Base-by-base conservation (phyloP, 192 early-diverging fungal genomes). In the Backusella sp. region DNA sequence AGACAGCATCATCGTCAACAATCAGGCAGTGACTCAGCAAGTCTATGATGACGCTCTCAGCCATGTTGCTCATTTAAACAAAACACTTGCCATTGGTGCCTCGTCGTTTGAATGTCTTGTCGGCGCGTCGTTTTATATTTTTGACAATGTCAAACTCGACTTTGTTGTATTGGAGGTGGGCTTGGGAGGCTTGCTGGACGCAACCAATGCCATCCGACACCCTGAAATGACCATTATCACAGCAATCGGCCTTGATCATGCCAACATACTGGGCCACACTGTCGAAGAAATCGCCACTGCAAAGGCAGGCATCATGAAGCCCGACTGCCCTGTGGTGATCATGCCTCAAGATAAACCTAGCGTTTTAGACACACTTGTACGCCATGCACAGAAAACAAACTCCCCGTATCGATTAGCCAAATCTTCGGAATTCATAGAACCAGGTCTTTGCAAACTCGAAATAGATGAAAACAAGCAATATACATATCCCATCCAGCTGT, bases 121-220 rank as follows among this genome's bases (percentile, higher is more conserved):
- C 0, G 90, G 85, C 0, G 75, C 85, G 8, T 87, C 91, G 0
- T 78, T 94, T 35, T 88, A 82, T 71, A 87, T 86, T 84, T 91
- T 92, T 77, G 79, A 80, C 7, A 75, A 87, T 70, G 65, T 81
- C 53, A 62, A 79, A 17, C 88, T 95, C 5, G 93, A 96, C 53
- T 77, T 93, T 21, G 92, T 91, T 2, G 88, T 96, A 4, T 78
- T 96, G 15, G 95, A 96, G 76, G 94, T 94, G n/a, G 94, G 95
- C 0, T 67, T 95, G 77, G 94, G 94, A 32, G 95, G 94, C 15
- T 42, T 79, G 44, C 76, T 91, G 36, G 95, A 96, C 68, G 95
- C 95, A 0, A 96, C 95, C 1, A 96, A 95, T 76, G 91, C 96
- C 1, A 89, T 93, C 79, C 71, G 77, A 4, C 41, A 80, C 1